phyloP scores from a whole-genome alignment of 768 basidiomycete species.

The Macrolepiota dolichaula region DNA sequence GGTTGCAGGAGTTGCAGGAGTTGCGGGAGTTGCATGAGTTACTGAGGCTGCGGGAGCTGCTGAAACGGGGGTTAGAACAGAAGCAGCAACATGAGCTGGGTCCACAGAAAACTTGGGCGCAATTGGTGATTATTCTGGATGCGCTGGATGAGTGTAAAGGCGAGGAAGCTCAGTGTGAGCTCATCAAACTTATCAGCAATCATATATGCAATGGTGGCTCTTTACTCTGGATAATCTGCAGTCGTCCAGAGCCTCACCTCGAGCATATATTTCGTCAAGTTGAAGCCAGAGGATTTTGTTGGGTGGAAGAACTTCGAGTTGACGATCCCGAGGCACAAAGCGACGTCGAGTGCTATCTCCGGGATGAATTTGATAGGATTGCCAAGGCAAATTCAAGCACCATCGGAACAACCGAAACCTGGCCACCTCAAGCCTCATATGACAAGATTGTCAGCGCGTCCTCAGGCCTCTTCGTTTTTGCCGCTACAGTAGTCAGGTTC shows the following conservation, averaged over 20 bases:
- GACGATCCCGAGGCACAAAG: not conserved
- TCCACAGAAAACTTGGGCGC: too few species aligned
- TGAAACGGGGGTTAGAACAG: too few species aligned
- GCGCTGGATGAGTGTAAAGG: not conserved
- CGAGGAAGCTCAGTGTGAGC: not conserved
- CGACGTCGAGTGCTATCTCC: not conserved
- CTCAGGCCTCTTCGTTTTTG: not conserved
- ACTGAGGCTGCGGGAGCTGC: too few species aligned
- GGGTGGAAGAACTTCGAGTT: not conserved
- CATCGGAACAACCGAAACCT: not conserved
- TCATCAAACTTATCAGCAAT: not conserved
- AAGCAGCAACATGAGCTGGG: too few species aligned
- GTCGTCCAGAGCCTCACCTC: not conserved
- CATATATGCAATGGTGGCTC: too few species aligned
- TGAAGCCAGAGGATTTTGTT: not conserved
- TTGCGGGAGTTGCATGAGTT: too few species aligned
- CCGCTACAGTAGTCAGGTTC: not conserved
- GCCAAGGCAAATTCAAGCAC: not conserved
- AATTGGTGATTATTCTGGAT: not conserved
- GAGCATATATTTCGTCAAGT: not conserved
- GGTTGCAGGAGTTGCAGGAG: too few species aligned
- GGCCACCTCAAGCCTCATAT: not conserved
- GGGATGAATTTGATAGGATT: not conserved
- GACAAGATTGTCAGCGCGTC: not conserved
- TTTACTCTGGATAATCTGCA: not conserved